A percentile compares a stretch with the other conserved stretches of the same genome.
phyloP scores from a whole-genome alignment of 106 monocot genomes.

The Dendrobium chrysotoxum region DNA sequence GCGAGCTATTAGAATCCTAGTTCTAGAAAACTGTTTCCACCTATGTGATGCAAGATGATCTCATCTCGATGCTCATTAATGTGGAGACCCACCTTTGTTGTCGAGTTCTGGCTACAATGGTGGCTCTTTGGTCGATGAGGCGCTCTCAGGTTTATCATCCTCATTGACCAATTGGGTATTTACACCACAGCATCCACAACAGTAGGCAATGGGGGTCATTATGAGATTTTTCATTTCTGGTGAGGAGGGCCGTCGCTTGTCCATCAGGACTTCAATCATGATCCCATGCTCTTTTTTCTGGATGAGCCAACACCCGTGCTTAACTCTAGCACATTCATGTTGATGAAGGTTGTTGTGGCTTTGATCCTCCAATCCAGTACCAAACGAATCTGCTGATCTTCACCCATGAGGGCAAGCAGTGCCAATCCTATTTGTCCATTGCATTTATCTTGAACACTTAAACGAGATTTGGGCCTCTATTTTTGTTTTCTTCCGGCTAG shows the following conservation, averaged over 20 bases:
- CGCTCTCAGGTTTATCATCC: conserved; percentile 17
- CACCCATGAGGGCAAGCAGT: no score
- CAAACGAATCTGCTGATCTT: not conserved
- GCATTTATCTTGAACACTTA: no score
- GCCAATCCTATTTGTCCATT: no score
- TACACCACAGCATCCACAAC: conserved; percentile 24
- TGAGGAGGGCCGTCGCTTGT: conserved; percentile 37
- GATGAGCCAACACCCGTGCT: conserved; percentile 48
- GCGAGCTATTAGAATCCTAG: conserved; percentile 27
- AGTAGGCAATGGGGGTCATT: conserved; percentile 25
- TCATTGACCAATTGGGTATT: conserved; percentile 43
- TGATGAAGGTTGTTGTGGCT: conserved; percentile 46
- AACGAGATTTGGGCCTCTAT: no score
- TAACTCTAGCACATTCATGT: conserved; percentile 34
- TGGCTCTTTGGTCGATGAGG: conserved; percentile 19
- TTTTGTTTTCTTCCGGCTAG: no score
- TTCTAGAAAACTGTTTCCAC: conserved; percentile 51
- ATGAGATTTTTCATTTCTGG: conserved; percentile 25
- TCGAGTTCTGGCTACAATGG: conserved; percentile 38
- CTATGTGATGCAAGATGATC: conserved; percentile 49
- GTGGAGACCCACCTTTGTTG: conserved; percentile 38
- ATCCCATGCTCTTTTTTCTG: conserved; percentile 33
- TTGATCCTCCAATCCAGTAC: conserved; percentile 40
- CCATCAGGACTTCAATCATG: conserved; percentile 41
- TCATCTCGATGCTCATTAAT: conserved; percentile 49